Evolutionary conservation across 768 basidiomycete genomes (phyloP).

Genomic region (Flagelloscypha sp.): DNA sequence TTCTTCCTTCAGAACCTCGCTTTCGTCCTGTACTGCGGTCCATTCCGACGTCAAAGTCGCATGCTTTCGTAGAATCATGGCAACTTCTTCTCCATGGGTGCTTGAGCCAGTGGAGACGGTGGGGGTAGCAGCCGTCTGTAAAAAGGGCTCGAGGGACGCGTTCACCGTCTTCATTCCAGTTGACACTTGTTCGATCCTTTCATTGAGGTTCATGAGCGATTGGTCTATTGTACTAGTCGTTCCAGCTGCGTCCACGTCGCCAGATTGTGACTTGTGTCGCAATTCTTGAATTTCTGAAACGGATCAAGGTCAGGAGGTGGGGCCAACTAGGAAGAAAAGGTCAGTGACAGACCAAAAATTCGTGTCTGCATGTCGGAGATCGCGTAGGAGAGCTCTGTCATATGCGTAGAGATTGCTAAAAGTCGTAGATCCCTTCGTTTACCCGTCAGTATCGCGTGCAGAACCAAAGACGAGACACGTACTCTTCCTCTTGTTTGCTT

Average conservation of each 20-base stretch:
- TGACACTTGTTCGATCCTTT: constrained; percentile 65
- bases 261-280: constrained; percentile 73
- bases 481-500: constrained; percentile 65
- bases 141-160: constrained; percentile 55
- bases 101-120: constrained; percentile 30
- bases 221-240: constrained; percentile 72
- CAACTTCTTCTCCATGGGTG: constrained; percentile 32
- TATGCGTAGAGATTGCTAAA: constrained; percentile 73
- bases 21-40: constrained; percentile 73
- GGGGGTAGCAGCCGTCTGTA: constrained; percentile 40
- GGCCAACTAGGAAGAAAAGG: constrained; percentile 2
- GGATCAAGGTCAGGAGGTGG: constrained; percentile 5
- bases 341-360: constrained; percentile 61
- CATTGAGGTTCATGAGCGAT: constrained; percentile 71
- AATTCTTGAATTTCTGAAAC: constrained; percentile 82
- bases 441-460: too few relatives aligned
- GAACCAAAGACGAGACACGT: constrained; percentile 29
- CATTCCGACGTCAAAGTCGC: constrained; percentile 67
- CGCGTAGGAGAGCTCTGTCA: constrained; percentile 79
- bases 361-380: constrained; percentile 88
- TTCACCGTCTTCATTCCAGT: constrained; percentile 64
- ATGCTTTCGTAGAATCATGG: constrained; percentile 63
- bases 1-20: constrained; percentile 79
- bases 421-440: constrained; percentile 59
- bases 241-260: constrained; percentile 43